Conservation (phyloP, 352 stramenopile genomes). For the Phytophthora constricta region DNA sequence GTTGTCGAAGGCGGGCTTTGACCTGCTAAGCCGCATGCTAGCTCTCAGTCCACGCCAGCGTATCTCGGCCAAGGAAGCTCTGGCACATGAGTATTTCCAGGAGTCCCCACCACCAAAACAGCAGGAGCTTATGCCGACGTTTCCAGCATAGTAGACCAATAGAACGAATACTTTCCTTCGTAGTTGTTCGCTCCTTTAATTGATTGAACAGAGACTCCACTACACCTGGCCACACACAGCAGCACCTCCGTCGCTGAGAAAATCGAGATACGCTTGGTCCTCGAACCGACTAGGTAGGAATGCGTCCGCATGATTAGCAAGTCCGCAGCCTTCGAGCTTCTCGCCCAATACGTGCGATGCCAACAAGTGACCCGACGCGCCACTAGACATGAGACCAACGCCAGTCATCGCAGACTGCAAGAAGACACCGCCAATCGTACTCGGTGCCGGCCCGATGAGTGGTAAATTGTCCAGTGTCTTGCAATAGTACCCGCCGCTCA, state of each 20-base stretch:
- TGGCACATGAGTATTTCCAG: slow-evolving; percentile 84
- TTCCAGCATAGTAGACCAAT: slow-evolving; percentile 47
- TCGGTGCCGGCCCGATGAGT: slow-evolving; percentile 67
- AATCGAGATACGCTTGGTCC: slow-evolving; percentile 60
- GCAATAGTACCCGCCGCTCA: slow-evolving; percentile 83
- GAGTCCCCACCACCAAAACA: slow-evolving; percentile 70
- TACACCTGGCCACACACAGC: slow-evolving; percentile 69
- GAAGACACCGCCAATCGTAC: slow-evolving; percentile 67
- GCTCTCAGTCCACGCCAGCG: slow-evolving; percentile 73
- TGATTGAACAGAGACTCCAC: slow-evolving; percentile 5
- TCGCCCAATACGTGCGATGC: slow-evolving; percentile 70
- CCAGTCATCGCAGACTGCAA: slow-evolving; percentile 78
- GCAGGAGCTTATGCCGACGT: slow-evolving; percentile 84
- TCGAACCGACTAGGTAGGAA: slow-evolving; percentile 77
- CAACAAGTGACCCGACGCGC: slow-evolving; percentile 68
- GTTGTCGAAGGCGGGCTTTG: slow-evolving; percentile 78
- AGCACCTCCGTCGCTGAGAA: slow-evolving; percentile 51
- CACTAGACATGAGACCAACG: slow-evolving; percentile 81
- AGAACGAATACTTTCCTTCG: slow-evolving; percentile 1
- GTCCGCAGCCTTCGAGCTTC: slow-evolving; percentile 43
- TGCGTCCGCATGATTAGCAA: slow-evolving; percentile 55
- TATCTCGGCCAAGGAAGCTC: slow-evolving; percentile 80
- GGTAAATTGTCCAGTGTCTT: slow-evolving; percentile 82
- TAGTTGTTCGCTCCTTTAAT: slow-evolving; percentile 5
- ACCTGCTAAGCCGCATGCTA: slow-evolving; percentile 72